Evolutionary conservation across 2,329 filamentous ascomycete genomes (phyloP).

Genomic region (Ophiobolus disseminans): DNA sequence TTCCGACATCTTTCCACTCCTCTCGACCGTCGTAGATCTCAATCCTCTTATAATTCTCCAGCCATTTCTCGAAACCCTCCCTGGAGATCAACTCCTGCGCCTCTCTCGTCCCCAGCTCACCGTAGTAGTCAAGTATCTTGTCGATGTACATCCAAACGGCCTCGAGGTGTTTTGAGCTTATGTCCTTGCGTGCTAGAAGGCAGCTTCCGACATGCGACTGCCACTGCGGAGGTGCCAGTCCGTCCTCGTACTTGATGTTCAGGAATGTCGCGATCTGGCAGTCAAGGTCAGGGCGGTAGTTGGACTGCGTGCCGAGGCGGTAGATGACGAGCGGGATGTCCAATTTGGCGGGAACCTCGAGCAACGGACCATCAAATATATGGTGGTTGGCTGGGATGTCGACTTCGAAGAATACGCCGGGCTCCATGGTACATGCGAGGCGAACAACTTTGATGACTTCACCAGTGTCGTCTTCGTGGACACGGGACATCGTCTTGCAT

Average conservation of each 20-base stretch:
- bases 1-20: not conserved
- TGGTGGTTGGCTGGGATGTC: not conserved
- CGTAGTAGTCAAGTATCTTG: slow-evolving; percentile 1
- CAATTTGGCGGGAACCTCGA: not conserved
- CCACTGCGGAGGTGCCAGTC: not conserved
- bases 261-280: not conserved
- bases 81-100: not conserved
- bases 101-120: not conserved
- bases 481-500: not conserved
- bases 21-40: not conserved
- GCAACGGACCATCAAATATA: not conserved
- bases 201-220: slow-evolving; percentile 3
- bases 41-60: not conserved
- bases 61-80: not conserved
- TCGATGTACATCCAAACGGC: slow-evolving; percentile 5
- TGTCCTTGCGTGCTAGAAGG: slow-evolving; percentile 4
- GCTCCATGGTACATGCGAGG: not conserved
- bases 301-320: not conserved
- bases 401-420: not conserved
- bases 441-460: not conserved
- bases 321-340: not conserved
- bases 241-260: not conserved
- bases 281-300: not conserved
- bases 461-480: not conserved
- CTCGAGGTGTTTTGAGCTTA: slow-evolving; percentile 3